Conservation (phyloP, 257 asterid species). For the Solanum tarapatanum region DNA sequence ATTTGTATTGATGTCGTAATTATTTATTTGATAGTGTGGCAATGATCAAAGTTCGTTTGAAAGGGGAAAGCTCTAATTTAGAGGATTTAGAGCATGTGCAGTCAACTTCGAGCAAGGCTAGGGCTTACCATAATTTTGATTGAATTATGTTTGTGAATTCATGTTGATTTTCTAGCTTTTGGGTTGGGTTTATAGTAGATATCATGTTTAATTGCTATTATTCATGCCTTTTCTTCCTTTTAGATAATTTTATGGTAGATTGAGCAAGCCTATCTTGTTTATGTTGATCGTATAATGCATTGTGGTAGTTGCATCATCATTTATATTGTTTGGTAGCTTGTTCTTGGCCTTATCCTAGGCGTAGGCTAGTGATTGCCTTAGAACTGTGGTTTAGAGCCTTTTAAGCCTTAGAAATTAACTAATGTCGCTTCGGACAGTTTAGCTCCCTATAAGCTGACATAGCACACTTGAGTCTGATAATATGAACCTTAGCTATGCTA, state of each 20-base stretch:
- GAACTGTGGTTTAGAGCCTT: not conserved
- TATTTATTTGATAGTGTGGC: not conserved
- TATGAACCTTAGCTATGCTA: too few relatives aligned
- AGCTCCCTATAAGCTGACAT: not conserved
- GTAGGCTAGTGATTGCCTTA: not conserved
- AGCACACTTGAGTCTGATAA: not conserved
- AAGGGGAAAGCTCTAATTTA: not conserved
- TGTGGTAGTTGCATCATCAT: not conserved
- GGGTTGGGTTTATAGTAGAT: not conserved
- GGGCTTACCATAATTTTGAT: too few relatives aligned
- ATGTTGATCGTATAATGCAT: not conserved
- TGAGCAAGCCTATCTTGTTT: not conserved
- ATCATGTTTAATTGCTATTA: not conserved
- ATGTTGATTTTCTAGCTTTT: too few relatives aligned
- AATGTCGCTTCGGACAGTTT: rapidly evolving
- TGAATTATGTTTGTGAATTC: not conserved
- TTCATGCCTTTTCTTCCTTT: not conserved
- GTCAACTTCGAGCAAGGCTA: too few relatives aligned
- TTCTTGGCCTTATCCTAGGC: not conserved
- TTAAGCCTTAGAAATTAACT: not conserved
- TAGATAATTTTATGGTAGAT: not conserved
- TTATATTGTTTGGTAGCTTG: not conserved
- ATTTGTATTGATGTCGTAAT: not conserved
- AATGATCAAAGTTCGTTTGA: not conserved
- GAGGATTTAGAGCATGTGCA: not conserved